A percentile compares a stretch with the other conserved stretches of the same genome.
These are phyloP conservation scores for Aspergillus glaucus DNA, from an alignment of 2,329 filamentous ascomycete genomes.

Conservation along the genomic window DNA sequence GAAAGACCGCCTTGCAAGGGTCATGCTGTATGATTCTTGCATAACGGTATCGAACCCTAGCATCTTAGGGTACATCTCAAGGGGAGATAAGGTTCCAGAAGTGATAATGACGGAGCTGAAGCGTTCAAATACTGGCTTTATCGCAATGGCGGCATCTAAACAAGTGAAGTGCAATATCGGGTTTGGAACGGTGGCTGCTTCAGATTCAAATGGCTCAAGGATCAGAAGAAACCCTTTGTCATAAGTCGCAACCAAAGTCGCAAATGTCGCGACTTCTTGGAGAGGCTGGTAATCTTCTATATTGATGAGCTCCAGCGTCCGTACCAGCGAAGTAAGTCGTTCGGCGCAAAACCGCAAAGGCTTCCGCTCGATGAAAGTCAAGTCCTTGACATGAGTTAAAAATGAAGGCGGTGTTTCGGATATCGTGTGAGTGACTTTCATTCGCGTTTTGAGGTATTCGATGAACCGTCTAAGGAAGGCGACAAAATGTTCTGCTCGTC, in stretches of 20 bases:
- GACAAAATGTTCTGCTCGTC: conserved; percentile 91
- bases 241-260: conserved; percentile 91
- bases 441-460: conserved; percentile 93
- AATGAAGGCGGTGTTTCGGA: conserved; percentile 96
- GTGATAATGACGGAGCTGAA: conserved; percentile 99
- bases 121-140: conserved; percentile 93
- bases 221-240: conserved; percentile 95
- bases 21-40: conserved; percentile 97
- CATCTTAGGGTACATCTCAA: conserved; percentile 99
- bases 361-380: conserved; percentile 97
- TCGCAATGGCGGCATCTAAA: conserved; percentile 93
- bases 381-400: conserved; percentile 82
- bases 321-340: conserved; percentile 83
- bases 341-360: conserved; percentile 90
- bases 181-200: conserved; percentile 90
- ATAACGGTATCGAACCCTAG: conserved; percentile 86
- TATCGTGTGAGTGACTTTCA: conserved; percentile 97
- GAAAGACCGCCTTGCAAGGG: conserved; percentile 87
- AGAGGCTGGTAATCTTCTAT: conserved; percentile 97
- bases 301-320: conserved; percentile 90
- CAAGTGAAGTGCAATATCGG: conserved; percentile 97
- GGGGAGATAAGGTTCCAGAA: conserved; percentile 88
- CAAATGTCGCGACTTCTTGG: conserved; percentile 96
- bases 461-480: conserved; percentile 94
- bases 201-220: conserved; percentile 93